phyloP scores from a whole-genome alignment of 2,329 filamentous ascomycete species.

The Apiospora aurea region DNA sequence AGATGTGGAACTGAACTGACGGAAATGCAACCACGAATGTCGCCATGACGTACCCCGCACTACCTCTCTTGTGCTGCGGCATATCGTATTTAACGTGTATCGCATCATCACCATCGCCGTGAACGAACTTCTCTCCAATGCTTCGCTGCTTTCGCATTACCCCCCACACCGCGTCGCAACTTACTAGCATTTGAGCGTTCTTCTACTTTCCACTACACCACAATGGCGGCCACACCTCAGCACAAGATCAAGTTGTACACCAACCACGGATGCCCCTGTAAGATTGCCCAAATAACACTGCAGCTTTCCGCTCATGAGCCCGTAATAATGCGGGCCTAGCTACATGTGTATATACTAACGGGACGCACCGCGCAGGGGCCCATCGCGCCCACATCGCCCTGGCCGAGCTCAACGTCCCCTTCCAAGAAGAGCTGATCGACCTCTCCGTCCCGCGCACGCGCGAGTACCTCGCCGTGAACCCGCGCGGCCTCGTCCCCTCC shows the following conservation, averaged over 20 bases:
- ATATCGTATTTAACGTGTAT: not conserved
- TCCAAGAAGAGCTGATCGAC: slow-evolving; percentile 28
- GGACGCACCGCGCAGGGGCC: slow-evolving; percentile 22
- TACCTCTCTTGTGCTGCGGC: not conserved
- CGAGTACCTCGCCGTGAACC: slow-evolving; percentile 27
- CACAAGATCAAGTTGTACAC: slow-evolving; percentile 29
- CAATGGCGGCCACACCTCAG: slow-evolving; percentile 9
- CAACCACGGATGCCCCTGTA: slow-evolving; percentile 29
- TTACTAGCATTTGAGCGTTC: not conserved
- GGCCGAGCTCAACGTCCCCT: slow-evolving; percentile 26
- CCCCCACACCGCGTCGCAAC: not conserved
- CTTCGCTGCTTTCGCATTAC: not conserved
- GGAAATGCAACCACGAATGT: slow-evolving; percentile 2
- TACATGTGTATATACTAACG: too few relatives aligned
- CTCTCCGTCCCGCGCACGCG: slow-evolving; percentile 24
- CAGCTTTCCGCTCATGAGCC: not conserved
- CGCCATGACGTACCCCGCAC: slow-evolving; percentile 17
- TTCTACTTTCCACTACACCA: not conserved
- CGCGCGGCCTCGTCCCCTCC: slow-evolving; percentile 27
- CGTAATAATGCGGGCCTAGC: not conserved
- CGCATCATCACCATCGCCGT: not conserved
- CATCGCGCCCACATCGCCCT: slow-evolving; percentile 29
- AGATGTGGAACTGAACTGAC: slow-evolving; percentile 6
- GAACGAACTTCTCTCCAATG: not conserved
- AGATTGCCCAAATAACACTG: not conserved